These are phyloP conservation scores for Nicotiana benthamiana DNA, from an alignment of 257 asterid species.

Conservation along the genomic window DNA sequence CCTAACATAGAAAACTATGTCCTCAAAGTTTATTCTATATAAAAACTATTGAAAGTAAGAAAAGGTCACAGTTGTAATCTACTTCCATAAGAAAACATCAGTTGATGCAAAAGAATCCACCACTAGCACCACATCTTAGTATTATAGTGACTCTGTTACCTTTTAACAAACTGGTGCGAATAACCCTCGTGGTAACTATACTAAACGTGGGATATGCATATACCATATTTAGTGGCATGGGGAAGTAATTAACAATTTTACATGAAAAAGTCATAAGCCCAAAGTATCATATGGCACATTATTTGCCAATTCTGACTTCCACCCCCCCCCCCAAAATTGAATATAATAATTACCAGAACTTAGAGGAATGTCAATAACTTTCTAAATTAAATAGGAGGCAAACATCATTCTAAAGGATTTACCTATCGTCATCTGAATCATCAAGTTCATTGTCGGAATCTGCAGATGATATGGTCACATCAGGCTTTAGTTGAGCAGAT, in stretches of 20 bases:
- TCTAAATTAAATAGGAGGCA: background rate
- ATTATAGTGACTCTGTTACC: background rate
- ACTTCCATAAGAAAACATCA: background rate
- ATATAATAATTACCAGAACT: background rate
- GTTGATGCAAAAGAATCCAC: background rate
- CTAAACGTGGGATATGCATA: background rate
- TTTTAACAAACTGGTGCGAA: background rate
- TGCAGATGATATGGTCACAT: slow-evolving; percentile 77
- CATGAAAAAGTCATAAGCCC: background rate
- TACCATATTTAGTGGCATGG: background rate
- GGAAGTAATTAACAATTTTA: background rate
- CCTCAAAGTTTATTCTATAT: background rate
- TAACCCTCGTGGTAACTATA: background rate
- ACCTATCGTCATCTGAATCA: slow-evolving; percentile 91
- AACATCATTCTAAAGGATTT: background rate
- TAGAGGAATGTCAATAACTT: background rate
- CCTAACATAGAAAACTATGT: background rate
- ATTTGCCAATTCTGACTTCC: background rate
- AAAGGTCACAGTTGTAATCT: background rate
- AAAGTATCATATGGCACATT: background rate
- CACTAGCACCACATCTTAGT: background rate
- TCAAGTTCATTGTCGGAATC: slow-evolving; percentile 77
- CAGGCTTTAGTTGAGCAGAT: slow-evolving; percentile 95
- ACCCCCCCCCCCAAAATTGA: background rate
- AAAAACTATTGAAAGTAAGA: background rate